These are phyloP conservation scores for Emericellopsis cladophorae DNA, from an alignment of 2,329 filamentous ascomycete genomes.

Conservation along the genomic window DNA sequence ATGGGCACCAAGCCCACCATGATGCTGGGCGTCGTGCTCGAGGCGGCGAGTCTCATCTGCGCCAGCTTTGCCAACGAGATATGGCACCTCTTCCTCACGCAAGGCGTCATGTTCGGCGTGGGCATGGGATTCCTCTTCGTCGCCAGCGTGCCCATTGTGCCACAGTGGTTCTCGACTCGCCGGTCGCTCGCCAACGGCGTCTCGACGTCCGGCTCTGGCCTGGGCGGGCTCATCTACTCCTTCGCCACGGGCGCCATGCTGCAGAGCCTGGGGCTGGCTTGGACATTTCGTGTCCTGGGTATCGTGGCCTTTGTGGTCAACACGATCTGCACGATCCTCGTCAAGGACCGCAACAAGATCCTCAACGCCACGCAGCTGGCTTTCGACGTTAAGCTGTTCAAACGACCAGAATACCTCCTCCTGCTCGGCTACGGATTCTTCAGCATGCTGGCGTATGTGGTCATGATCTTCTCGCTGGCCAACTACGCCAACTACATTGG, in stretches of 20 bases:
- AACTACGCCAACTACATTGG: constrained; percentile 61
- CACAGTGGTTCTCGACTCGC: constrained; percentile 62
- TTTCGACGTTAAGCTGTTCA: constrained; percentile 53
- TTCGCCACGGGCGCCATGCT: constrained; percentile 59
- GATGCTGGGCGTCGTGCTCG: constrained; percentile 46
- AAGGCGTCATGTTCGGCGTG: constrained; percentile 65
- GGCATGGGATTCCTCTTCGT: constrained; percentile 71
- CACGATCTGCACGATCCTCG: constrained; percentile 44
- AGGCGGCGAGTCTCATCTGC: constrained; percentile 48
- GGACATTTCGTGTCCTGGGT: constrained; percentile 55
- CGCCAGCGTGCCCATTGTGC: constrained; percentile 50
- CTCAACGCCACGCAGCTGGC: constrained; percentile 54
- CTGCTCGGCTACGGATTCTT: constrained; percentile 58
- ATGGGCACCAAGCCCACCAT: constrained; percentile 51
- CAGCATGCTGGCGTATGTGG: constrained; percentile 60
- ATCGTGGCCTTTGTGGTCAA: constrained; percentile 55
- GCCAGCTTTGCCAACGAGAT: constrained; percentile 54
- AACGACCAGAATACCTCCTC: constrained; percentile 47
- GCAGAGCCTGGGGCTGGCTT: constrained; percentile 45
- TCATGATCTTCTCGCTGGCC: constrained; percentile 64
- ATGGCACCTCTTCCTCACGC: constrained; percentile 66
- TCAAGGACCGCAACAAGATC: constrained; percentile 60
- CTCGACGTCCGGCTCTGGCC: constrained; percentile 54
- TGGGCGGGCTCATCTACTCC: constrained; percentile 62
- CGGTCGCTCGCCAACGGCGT: constrained; percentile 60